These are phyloP conservation scores for Protoeuglena noctilucae DNA, from an alignment of 139 green algal species.

Conservation along the genomic window DNA sequence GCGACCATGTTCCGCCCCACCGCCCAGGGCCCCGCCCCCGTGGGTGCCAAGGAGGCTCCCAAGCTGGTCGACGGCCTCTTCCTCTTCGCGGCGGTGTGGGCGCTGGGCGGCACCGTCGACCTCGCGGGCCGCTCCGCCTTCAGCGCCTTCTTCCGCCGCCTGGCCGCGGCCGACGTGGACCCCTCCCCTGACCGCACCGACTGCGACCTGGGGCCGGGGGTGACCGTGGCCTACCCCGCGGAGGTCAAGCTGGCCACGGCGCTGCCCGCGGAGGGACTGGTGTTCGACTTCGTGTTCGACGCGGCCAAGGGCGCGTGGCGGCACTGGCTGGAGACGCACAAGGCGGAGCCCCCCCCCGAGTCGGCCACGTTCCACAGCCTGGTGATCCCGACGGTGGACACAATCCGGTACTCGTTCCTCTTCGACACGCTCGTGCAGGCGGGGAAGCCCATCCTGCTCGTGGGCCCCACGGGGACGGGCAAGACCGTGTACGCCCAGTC, in stretches of 20 bases:
- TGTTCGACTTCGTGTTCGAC: conserved; percentile 62
- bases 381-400: conserved; percentile 61
- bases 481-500: conserved; percentile 57
- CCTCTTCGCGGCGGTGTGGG: conserved; percentile 55
- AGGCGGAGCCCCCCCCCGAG: conserved; percentile 10
- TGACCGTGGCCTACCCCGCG: conserved; percentile 26
- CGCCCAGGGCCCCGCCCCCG: neutral
- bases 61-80: conserved; percentile 39
- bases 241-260: conserved; percentile 23
- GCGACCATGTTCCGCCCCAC: conserved; percentile 28
- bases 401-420: conserved; percentile 43
- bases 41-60: conserved; percentile 14
- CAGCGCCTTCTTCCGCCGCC: conserved; percentile 30
- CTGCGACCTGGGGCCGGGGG: conserved; percentile 45
- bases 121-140: conserved; percentile 32
- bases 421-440: conserved; percentile 17
- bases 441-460: conserved; percentile 19
- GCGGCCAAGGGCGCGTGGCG: conserved; percentile 30
- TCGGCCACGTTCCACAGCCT: conserved; percentile 38
- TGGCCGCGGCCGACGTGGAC: conserved; percentile 33
- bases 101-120: conserved; percentile 42
- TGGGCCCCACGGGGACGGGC: conserved; percentile 32
- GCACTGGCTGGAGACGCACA: conserved; percentile 40
- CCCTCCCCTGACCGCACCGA: conserved; percentile 22
- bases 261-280: conserved; percentile 16